Percentiles rank a stretch among this genome's conserved stretches.
Conservation (phyloP, 257 asterid genomes). For the Ehretia macrophylla region DNA sequence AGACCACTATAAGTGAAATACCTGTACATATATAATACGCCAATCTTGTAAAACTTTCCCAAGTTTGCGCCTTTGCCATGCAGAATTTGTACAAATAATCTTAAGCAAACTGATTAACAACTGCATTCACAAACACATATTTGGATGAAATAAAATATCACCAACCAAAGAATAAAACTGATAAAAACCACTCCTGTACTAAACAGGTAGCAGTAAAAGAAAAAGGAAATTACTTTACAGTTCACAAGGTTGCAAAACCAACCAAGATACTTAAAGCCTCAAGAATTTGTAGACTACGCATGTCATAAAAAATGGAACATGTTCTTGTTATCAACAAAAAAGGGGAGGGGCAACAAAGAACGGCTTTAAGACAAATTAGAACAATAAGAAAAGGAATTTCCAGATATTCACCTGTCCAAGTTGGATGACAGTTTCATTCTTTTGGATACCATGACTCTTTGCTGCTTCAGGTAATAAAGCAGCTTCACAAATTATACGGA, state of each 20-base stretch:
- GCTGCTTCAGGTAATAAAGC: slow-evolving; percentile 71
- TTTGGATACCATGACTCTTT: slow-evolving; percentile 67
- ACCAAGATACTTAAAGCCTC: too few relatives aligned
- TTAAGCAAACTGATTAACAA: slow-evolving; percentile 64
- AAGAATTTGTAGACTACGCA: too few relatives aligned
- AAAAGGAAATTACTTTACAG: too few relatives aligned
- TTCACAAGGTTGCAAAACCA: too few relatives aligned
- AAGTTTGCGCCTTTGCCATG: slow-evolving; percentile 99
- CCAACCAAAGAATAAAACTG: slow-evolving; percentile 6
- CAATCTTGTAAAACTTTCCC: slow-evolving; percentile 98
- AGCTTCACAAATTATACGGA: slow-evolving; percentile 83
- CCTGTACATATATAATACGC: slow-evolving; percentile 93
- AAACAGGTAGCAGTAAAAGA: neutral
- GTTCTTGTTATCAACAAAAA: too few relatives aligned
- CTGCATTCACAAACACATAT: slow-evolving; percentile 53
- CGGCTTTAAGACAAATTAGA: neutral
- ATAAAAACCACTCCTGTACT: neutral
- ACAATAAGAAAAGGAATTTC: slow-evolving; percentile 4
- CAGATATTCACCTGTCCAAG: slow-evolving; percentile 72
- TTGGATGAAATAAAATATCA: slow-evolving; percentile 6
- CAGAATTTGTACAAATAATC: slow-evolving; percentile 81
- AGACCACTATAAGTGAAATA: slow-evolving; percentile 9
- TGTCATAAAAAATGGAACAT: too few relatives aligned
- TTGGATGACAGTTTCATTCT: slow-evolving; percentile 64
- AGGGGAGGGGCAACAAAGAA: too few relatives aligned